These are phyloP conservation scores for Phytophthora colocasiae DNA, from an alignment of 352 stramenopile species.

Conservation along the genomic window DNA sequence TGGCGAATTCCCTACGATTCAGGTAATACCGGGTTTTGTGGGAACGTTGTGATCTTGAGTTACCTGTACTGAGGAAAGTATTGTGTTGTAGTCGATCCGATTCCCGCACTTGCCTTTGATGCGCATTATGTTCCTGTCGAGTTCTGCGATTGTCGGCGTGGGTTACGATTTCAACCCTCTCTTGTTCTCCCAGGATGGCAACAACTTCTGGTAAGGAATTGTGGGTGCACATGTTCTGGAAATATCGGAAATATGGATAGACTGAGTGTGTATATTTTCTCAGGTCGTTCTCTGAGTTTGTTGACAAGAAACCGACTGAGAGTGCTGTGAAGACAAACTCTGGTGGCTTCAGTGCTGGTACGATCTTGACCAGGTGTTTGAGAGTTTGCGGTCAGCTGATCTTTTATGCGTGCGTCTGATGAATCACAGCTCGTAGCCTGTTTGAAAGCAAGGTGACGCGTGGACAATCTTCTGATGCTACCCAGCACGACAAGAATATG, in stretches of 20 bases:
- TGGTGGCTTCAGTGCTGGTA: constrained; percentile 76
- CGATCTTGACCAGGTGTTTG: neutral
- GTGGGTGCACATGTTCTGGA: constrained; percentile 1
- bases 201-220: constrained; percentile 72
- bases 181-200: constrained; percentile 84
- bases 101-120: constrained; percentile 88
- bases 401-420: neutral
- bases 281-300: constrained; percentile 77
- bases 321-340: constrained; percentile 62
- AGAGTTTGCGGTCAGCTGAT: constrained; percentile 2
- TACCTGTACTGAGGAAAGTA: neutral
- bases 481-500: constrained; percentile 77
- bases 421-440: constrained; percentile 63
- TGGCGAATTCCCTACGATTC: constrained; percentile 76
- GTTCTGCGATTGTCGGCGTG: constrained; percentile 86
- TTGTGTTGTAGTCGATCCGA: constrained; percentile 75
- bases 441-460: constrained; percentile 89
- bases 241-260: neutral
- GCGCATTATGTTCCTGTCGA: constrained; percentile 90
- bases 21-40: constrained; percentile 38
- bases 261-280: neutral
- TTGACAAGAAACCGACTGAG: constrained; percentile 79
- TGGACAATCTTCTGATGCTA: constrained; percentile 85
- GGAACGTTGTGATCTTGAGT: neutral
- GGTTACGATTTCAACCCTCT: constrained; percentile 94